Evolutionary conservation across 1,284 basidiomycete genomes (phyloP), one percentile per base, ranked within the genome.

Genomic region (Inonotus hispidus): DNA sequence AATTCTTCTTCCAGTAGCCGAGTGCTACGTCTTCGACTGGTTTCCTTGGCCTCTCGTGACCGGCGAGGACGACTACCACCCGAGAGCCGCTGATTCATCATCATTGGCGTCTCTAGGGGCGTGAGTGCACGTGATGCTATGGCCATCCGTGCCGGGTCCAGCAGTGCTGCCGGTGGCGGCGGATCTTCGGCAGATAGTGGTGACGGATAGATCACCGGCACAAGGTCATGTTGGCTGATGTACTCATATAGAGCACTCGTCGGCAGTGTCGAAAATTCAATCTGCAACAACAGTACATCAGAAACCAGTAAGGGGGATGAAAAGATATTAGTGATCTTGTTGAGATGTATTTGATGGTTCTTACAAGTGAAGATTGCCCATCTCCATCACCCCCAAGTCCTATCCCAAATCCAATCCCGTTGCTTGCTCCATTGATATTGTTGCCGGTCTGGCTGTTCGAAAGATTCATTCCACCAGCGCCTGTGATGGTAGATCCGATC

Each of bases 191-290:
- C 75, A 6, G 79, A 76, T 55, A 85, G 72, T n/a, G 89, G 88
- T 11, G 85, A 84, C 27, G 89, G 90, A 64, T 82, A 79, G 50
- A 92, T 78, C 41, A 72, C 69, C 16, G 90, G 89, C 23, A 88
- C 76, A 56, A 91, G 78, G 68, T 89, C 84, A 67, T 81, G 86
- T 59, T 86, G 82, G 14, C 78, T 77, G 60, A 92, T 79, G 71
- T 92, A 92, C 60, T 82, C 80, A 69, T 88, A 80, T 27, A 91
- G 73, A 14, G 81, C 79, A 35, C 79, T 71, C 23, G 75, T 74
- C 21, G 88, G 81, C 72, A 91, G 75, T 64, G 81, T 81, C 49
- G 77, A 74, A 69, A 91, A 90, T 70, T 91, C 86, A 66, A 91
- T 79, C 89, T 91, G 71, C n/a, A n/a, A n/a, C n/a, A n/a, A n/a